Evolutionary conservation across 2,329 filamentous ascomycete genomes (phyloP).

Genomic region (Albifimbria verrucaria): DNA sequence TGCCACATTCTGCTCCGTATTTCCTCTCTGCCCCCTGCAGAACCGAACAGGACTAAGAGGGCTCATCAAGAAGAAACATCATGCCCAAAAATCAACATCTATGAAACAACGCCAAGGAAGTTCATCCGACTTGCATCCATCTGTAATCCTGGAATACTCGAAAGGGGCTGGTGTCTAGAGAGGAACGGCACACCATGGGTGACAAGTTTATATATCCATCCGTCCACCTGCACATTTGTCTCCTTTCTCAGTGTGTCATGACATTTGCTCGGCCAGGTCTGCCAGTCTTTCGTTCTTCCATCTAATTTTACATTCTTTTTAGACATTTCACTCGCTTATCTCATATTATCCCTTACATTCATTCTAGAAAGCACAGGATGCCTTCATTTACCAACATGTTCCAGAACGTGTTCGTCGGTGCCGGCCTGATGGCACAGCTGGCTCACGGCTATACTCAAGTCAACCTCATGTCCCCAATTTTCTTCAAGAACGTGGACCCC

Average conservation of each 20-base stretch:
- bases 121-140: no score
- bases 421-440: slow-evolving; percentile 11
- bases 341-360: slow-evolving; percentile 3
- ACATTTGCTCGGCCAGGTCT: background rate
- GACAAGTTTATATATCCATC: no score
- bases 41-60: no score
- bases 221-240: no score
- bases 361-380: slow-evolving; percentile 10
- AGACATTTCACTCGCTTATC: background rate
- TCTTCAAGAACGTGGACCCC: slow-evolving; percentile 31
- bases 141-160: no score
- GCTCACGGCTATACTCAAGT: slow-evolving; percentile 17
- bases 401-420: slow-evolving; percentile 8
- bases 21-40: no score
- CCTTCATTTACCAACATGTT: slow-evolving; percentile 10
- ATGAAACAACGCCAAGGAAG: no score
- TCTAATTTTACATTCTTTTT: slow-evolving; percentile 5
- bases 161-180: no score
- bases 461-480: slow-evolving; percentile 18
- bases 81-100: no score
- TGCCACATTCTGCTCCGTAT: no score
- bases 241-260: background rate
- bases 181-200: no score
- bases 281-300: slow-evolving; percentile 5
- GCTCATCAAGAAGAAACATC: no score